These are phyloP conservation scores for Pseudogymnoascus sp. DNA, from an alignment of 2,329 filamentous ascomycete genomes.

Conservation along the genomic window DNA sequence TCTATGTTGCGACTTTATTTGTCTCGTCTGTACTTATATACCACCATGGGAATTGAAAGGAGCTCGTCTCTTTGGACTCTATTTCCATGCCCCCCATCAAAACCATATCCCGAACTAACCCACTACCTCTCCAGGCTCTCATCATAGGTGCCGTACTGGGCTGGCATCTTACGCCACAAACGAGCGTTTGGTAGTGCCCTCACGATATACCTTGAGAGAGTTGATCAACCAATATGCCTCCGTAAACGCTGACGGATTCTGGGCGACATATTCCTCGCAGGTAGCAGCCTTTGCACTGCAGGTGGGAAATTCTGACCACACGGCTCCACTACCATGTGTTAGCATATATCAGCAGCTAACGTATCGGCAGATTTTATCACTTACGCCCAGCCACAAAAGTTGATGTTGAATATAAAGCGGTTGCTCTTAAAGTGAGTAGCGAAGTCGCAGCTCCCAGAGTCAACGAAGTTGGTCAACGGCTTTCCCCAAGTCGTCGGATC, in stretches of 20 bases:
- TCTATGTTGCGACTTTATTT: not conserved
- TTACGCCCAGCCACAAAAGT: constrained; percentile 62
- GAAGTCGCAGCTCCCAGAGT: constrained; percentile 55
- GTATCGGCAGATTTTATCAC: constrained; percentile 11
- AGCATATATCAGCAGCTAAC: not conserved
- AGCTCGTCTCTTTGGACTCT: not conserved
- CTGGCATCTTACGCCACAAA: not conserved
- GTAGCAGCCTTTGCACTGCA: constrained; percentile 52
- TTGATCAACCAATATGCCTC: constrained; percentile 27
- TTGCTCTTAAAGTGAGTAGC: constrained; percentile 60
- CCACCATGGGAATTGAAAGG: not conserved
- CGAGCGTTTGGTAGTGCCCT: not conserved
- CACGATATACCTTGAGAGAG: constrained; percentile 20
- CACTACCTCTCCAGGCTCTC: too few species aligned
- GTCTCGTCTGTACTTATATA: not conserved
- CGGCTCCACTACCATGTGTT: not conserved
- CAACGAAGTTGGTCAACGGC: constrained; percentile 35
- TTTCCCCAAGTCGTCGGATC: constrained; percentile 37
- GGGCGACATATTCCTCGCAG: constrained; percentile 46
- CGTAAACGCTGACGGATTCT: constrained; percentile 23
- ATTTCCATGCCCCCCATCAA: not conserved
- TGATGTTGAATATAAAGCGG: constrained; percentile 73
- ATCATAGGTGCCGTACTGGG: not conserved
- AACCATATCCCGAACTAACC: too few species aligned
- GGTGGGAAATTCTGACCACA: constrained; percentile 23